These are phyloP conservation scores for Xylariaceae sp. DNA, from an alignment of 2,329 filamentous ascomycete genomes.

Conservation along the genomic window DNA sequence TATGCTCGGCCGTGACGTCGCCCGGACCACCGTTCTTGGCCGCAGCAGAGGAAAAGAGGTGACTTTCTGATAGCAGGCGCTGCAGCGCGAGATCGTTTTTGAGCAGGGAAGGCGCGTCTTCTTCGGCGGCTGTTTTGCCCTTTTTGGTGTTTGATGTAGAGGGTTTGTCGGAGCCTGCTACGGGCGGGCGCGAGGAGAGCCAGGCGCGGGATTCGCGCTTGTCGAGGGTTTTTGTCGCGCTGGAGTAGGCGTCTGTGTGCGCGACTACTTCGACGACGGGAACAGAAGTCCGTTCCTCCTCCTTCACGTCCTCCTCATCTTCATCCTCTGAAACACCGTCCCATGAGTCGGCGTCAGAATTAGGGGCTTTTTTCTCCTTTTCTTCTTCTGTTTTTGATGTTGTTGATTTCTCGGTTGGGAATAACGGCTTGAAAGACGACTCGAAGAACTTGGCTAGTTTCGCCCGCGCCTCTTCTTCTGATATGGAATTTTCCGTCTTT, in stretches of 20 bases:
- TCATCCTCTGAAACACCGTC: slow-evolving; percentile 47
- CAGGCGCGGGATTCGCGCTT: slow-evolving; percentile 72
- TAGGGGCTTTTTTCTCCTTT: slow-evolving; percentile 30
- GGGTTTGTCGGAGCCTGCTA: slow-evolving; percentile 25
- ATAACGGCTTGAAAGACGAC: slow-evolving; percentile 73
- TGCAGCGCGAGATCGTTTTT: slow-evolving; percentile 92
- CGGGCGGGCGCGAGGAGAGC: slow-evolving; percentile 48
- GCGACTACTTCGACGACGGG: slow-evolving; percentile 56
- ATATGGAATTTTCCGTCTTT: slow-evolving; percentile 28
- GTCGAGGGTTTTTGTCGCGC: slow-evolving; percentile 43
- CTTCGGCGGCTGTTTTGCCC: slow-evolving; percentile 42
- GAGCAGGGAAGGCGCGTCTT: slow-evolving; percentile 64
- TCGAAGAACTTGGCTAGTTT: slow-evolving; percentile 84
- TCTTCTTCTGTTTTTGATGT: slow-evolving; percentile 27
- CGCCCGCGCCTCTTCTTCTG: slow-evolving; percentile 57
- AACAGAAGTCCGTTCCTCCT: slow-evolving; percentile 18
- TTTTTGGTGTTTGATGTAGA: slow-evolving; percentile 26
- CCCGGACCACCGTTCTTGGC: slow-evolving; percentile 25
- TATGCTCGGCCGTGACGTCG: slow-evolving; percentile 33
- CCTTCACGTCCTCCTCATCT: slow-evolving; percentile 22
- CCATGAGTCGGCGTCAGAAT: slow-evolving; percentile 17
- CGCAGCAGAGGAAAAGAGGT: slow-evolving; percentile 40
- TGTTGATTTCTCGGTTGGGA: slow-evolving; percentile 22
- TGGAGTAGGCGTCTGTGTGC: slow-evolving; percentile 43
- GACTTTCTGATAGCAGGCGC: slow-evolving; percentile 73